Base-by-base conservation (phyloP, 805 yeast genomes). In the Isabelozyma gotoi region DNA sequence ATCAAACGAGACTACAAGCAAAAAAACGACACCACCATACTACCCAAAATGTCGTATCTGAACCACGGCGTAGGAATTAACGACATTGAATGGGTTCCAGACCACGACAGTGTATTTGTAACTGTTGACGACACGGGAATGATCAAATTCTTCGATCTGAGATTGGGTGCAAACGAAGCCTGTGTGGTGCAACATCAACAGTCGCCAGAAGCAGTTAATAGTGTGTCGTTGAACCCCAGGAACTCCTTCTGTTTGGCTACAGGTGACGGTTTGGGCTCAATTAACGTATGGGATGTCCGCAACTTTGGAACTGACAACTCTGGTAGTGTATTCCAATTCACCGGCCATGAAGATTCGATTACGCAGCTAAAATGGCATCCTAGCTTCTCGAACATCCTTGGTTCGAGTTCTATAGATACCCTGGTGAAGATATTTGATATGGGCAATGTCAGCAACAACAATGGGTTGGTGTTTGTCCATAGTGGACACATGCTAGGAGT, bases 401-500 rank as follows among this genome's bases (percentile, higher is more conserved):
- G 88, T 0, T 70, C 82, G 3, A 81, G 86, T 0, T 81, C 84
- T n/a, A 77, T 78, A 2, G 89, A 84, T 53, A 78, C 80, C 1
- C 53, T 74, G 38, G 89, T 84, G 7, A 80, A 79, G 53, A 32
- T 88, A 2, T 82, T 84, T 79, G 85, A 86, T 53, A 57, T 79
- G 3, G 49, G 72, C 4, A 48, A 53, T 16, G 44, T 49, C 3
- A 51, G 51, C 1, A 52, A 49, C 6, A 48, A 55, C 19, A 46
- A 53, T 4, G 53, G 55, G 3, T 55, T 76, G 41, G 36, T 80
- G 6, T 90, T 91, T 57, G 72, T 74, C 3, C 98, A 91, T 63
- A 84, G 82, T 3, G 97, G 97, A 0, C 98, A 91, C 61, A 76
- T 84, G 77, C 69, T 85, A n/a, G 90, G 92, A 3, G 88, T 91